Evolutionary conservation across 768 basidiomycete genomes (phyloP).

Genomic region (Boletellus ananas): DNA sequence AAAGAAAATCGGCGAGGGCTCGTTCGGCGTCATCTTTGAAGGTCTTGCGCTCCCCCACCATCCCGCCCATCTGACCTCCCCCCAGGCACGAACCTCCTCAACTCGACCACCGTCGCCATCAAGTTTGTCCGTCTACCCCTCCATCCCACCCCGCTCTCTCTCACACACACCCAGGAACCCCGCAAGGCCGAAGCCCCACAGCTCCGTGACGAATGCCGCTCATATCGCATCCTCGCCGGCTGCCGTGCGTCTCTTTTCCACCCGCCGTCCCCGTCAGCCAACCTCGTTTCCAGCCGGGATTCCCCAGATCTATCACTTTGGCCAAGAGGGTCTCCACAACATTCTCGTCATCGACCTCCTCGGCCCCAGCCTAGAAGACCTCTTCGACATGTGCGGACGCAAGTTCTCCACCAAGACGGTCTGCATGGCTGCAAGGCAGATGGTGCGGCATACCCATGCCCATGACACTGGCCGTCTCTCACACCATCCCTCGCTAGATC

Average conservation of each 20-base stretch:
- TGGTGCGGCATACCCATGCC: conserved; percentile 48
- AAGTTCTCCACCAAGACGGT: conserved; percentile 98
- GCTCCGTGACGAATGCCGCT: conserved; percentile 96
- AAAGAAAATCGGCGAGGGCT: conserved; percentile 99
- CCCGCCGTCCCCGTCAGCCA: conserved; percentile 8
- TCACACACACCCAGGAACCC: conserved; percentile 80
- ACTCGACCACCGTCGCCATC: conserved; percentile 98
- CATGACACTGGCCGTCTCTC: conserved; percentile 1
- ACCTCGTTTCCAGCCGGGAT: conserved; percentile 70
- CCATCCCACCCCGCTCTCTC: conserved; percentile 1
- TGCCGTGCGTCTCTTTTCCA: conserved; percentile 62
- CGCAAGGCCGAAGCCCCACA: conserved; percentile 96
- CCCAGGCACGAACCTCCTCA: conserved; percentile 93
- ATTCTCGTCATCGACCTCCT: conserved; percentile 98
- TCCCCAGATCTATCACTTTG: conserved; percentile 99
- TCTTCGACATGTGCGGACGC: conserved; percentile 98
- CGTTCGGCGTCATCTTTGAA: conserved; percentile 95
- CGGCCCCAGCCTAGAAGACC: conserved; percentile 93
- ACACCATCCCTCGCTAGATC: conserved; percentile 47
- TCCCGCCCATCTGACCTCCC: neutral
- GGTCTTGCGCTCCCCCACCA: conserved; percentile 40
- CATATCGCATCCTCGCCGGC: conserved; percentile 86
- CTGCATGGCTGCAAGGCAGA: conserved; percentile 98
- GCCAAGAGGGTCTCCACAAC: conserved; percentile 97
- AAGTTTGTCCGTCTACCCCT: conserved; percentile 81